phyloP scores from a whole-genome alignment of 2,329 filamentous ascomycete species.

The Calonectria pseudoturangicola region DNA sequence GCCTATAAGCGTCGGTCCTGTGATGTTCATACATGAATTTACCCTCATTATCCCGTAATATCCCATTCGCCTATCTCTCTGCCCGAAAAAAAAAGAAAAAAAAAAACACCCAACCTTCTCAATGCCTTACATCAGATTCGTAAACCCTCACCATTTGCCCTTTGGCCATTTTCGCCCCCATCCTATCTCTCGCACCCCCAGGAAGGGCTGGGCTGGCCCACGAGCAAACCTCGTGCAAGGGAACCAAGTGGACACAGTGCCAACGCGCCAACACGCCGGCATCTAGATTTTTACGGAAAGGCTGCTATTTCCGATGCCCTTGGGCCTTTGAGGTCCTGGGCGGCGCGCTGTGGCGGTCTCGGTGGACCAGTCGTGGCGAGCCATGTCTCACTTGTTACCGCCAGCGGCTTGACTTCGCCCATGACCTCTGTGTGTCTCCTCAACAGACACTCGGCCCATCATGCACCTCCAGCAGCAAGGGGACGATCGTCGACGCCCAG shows the following conservation, averaged over 20 bases:
- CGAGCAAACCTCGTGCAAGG: slow-evolving; percentile 48
- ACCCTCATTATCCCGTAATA: neutral
- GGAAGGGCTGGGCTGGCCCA: slow-evolving; percentile 48
- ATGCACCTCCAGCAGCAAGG: slow-evolving; percentile 40
- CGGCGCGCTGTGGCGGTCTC: slow-evolving; percentile 54
- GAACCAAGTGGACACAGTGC: slow-evolving; percentile 49
- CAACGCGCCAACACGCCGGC: slow-evolving; percentile 42
- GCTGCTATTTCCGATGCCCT: slow-evolving; percentile 48
- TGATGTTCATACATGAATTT: slow-evolving; percentile 10
- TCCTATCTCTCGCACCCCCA: slow-evolving; percentile 33
- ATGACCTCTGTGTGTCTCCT: slow-evolving; percentile 43
- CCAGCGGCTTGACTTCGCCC: slow-evolving; percentile 44
- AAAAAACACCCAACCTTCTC: neutral
- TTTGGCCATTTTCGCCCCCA: slow-evolving; percentile 29
- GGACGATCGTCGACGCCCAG: slow-evolving; percentile 31
- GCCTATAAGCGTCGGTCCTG: neutral
- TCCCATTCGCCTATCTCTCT: slow-evolving; percentile 1
- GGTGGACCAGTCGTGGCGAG: slow-evolving; percentile 50
- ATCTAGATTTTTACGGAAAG: slow-evolving; percentile 40
- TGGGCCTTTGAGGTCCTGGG: slow-evolving; percentile 46
- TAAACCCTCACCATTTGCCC: slow-evolving; percentile 27
- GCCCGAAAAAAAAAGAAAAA: neutral
- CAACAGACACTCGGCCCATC: slow-evolving; percentile 47
- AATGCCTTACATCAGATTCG: slow-evolving; percentile 15
- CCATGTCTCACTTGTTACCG: slow-evolving; percentile 53